Base-by-base conservation (phyloP, 225 moss, liverwort and hornwort genomes). In the Physcomitrellopsis africana region DNA sequence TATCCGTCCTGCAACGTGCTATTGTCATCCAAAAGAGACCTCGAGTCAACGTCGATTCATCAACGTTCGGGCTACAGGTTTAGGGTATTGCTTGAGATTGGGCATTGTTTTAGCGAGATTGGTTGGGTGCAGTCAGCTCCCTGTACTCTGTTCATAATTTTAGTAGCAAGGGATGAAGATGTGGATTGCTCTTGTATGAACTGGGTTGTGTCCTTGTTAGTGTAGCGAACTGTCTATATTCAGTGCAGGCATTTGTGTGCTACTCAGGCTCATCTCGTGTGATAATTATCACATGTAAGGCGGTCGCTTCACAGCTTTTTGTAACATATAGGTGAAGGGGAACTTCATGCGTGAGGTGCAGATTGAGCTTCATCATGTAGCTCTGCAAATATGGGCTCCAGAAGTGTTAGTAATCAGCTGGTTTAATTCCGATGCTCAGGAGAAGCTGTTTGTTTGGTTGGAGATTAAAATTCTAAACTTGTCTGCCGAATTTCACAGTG, bases 231-330 rank as follows among this genome's bases (percentile, higher is more conserved):
- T 71, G 51, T 71, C 67, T 52, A 45, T 82, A 70, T 81, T 73
- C 61, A 73, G 83, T 61, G 76, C 76, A 79, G 72, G 76, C 73
- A 69, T 80, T 46, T 77, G 77, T 71, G 77, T 75, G 60, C 68
- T 70, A 54, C 67, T 80, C 48, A 62, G 71, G 72, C 62, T 45
- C 18, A 65, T 53, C 18, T 57, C 37, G 61, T 77, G 72, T 70
- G 77, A 77, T 78, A 52, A 45, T 69, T 29, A 51, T 83, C 76
- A 76, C 75, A 65, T 55, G 18, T 51, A 60, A 72, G 70, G 76
- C 58, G 46, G 70, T 67, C 74, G 63, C 47, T 70, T 72, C 74
- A 45, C 56, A 80, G 67, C 44, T 47, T 79, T 69, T 76, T 87
- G 83, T 79, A 81, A 72, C 64, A 55, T 86, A 77, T 51, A 56